Base-by-base conservation (phyloP, 2,329 filamentous ascomycete genomes). In the Arthrinium phaeospermum region DNA sequence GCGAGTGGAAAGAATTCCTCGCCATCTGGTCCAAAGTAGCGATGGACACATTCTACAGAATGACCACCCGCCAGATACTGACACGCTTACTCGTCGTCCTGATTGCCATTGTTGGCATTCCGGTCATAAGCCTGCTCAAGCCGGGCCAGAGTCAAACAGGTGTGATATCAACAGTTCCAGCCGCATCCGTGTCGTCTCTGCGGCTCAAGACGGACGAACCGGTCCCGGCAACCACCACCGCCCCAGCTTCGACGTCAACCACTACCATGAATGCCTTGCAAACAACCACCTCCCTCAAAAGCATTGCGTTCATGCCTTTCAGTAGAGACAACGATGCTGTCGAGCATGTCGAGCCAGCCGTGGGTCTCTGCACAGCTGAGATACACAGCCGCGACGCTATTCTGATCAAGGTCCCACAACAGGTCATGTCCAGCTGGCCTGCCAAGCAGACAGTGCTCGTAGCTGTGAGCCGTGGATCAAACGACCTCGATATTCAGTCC, bases 401-500 rank as follows among this genome's bases (percentile, higher is more conserved):
- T 44, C 78, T 90, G 69, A 84, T 91, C 69, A 86, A 84, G 69
- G 86, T 91, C 16, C 86, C 88, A 2, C 81, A 83, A 68, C 81
- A 78, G 67, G 86, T 83, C 76, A 91, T 86, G 79, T 84, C 84
- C 64, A 82, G 82, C 37, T 91, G 89, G 89, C 83, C 90, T 67
- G 83, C 85, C 4, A 89, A 86, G 76, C 86, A 88, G 45, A 89
- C 89, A 45, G 85, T 91, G 73, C 83, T 85, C 70, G 85, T 91
- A 70, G 85, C 87, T 34, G 87, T 90, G 34, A 86, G 84, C 53
- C 86, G 89, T 61, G 86, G 83, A 4, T 82, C 84, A 19, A 77
- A 82, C 46, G 80, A 81, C 47, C 83, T 91, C 68, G 84, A 86
- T 70, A 86, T 86, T 27, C 85, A 86, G 74, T 84, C 86, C 70